Percentiles rank a stretch among this genome's conserved stretches.
These are phyloP conservation scores for Chiua virens DNA, from an alignment of 768 basidiomycete genomes.

Conservation along the genomic window DNA sequence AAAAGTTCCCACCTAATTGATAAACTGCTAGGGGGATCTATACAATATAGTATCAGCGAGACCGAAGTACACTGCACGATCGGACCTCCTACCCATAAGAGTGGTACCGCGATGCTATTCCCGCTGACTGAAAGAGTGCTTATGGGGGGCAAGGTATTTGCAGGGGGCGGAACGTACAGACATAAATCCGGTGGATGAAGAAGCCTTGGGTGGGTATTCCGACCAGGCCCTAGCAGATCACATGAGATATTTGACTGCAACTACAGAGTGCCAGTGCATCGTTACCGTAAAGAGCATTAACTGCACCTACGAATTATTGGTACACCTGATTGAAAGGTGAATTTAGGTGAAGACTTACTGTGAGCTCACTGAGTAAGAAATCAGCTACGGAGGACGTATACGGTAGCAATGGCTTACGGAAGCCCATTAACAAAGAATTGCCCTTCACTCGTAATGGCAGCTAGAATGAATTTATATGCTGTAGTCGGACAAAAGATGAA, in stretches of 20 bases:
- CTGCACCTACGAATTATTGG: constrained; percentile 7
- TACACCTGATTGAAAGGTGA: neutral
- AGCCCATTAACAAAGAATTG: neutral
- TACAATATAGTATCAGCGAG: too few relatives aligned
- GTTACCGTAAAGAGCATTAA: constrained; percentile 1
- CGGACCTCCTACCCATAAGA: neutral
- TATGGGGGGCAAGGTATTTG: neutral
- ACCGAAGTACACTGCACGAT: too few relatives aligned
- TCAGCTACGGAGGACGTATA: neutral
- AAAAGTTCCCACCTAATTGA: too few relatives aligned
- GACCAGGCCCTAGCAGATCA: neutral
- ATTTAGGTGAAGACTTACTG: neutral
- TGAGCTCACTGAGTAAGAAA: constrained; percentile 2
- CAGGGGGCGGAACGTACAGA: neutral
- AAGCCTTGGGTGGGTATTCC: constrained; percentile 8
- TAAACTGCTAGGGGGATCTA: too few relatives aligned
- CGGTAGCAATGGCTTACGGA: constrained; percentile 1
- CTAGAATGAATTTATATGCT: constrained; percentile 12
- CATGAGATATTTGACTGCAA: neutral
- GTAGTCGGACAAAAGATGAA: neutral
- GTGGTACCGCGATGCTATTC: neutral
- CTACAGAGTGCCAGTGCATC: neutral
- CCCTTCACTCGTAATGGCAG: neutral
- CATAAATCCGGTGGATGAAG: constrained; percentile 13
- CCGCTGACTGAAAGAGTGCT: too few relatives aligned